These are phyloP conservation scores for Ploettnerulaceae sp. DNA, from an alignment of 2,329 filamentous ascomycete species.

Conservation along the genomic window DNA sequence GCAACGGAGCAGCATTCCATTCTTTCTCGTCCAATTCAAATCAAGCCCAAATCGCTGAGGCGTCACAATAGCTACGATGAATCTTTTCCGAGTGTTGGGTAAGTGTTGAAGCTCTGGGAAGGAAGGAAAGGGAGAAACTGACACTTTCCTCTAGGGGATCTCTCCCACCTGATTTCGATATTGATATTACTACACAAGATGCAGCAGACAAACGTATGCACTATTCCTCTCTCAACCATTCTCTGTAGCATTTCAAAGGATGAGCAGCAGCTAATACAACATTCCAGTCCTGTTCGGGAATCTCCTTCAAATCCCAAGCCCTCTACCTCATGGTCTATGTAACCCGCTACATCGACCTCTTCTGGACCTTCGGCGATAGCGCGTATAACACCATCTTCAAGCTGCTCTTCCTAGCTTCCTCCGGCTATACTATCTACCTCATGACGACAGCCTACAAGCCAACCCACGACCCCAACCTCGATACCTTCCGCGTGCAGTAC, in stretches of 20 bases:
- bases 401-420: slow-evolving; percentile 84
- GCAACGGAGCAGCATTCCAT: slow-evolving; percentile 13
- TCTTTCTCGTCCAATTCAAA: slow-evolving; percentile 2
- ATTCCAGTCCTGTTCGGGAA: slow-evolving; percentile 85
- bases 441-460: slow-evolving; percentile 98
- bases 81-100: slow-evolving; percentile 66
- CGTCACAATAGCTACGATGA: slow-evolving; percentile 47
- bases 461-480: slow-evolving; percentile 92
- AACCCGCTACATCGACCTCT: slow-evolving; percentile 89
- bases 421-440: slow-evolving; percentile 92
- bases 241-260: slow-evolving; percentile 1
- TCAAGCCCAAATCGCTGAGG: slow-evolving; percentile 17
- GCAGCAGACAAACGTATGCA: slow-evolving; percentile 77
- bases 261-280: slow-evolving; percentile 26
- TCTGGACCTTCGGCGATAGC: slow-evolving; percentile 66
- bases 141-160: slow-evolving; percentile 59
- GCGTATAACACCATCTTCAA: slow-evolving; percentile 95
- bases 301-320: slow-evolving; percentile 98
- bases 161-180: slow-evolving; percentile 93
- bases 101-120: slow-evolving; percentile 29
- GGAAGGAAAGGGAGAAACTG: slow-evolving; percentile 7
- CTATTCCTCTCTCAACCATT: not conserved
- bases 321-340: slow-evolving; percentile 92
- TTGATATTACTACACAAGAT: slow-evolving; percentile 96
- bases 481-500: slow-evolving; percentile 97